These are phyloP conservation scores for Acarospora socialis DNA, from an alignment of 2,329 filamentous ascomycete species.

Conservation along the genomic window DNA sequence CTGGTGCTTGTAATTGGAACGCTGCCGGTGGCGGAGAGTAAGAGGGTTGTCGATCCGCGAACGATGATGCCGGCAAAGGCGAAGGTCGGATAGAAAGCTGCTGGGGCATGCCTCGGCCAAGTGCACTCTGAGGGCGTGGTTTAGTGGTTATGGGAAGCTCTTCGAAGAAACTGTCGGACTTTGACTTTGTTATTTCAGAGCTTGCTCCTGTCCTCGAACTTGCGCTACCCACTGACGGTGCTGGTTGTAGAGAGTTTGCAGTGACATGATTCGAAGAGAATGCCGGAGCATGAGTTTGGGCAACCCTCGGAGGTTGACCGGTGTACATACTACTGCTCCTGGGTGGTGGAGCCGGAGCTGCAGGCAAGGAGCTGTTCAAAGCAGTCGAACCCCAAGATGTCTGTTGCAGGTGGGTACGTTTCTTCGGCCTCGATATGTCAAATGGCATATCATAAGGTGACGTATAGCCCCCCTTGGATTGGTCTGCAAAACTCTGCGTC, in stretches of 20 bases:
- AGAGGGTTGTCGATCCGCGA: constrained; percentile 13
- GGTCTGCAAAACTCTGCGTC: constrained; percentile 76
- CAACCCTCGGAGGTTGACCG: constrained; percentile 13
- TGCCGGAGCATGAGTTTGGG: no score
- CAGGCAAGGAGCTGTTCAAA: constrained; percentile 27
- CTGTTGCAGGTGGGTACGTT: constrained; percentile 47
- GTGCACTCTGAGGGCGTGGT: constrained; percentile 39
- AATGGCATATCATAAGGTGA: constrained; percentile 93
- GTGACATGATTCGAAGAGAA: no score
- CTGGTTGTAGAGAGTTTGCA: constrained; percentile 4
- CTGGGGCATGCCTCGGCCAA: constrained; percentile 28
- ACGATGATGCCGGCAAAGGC: constrained; percentile 15
- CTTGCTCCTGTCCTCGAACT: background rate
- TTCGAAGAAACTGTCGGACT: constrained; percentile 52
- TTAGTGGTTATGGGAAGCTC: constrained; percentile 53
- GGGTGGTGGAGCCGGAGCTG: constrained; percentile 38
- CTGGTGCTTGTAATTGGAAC: constrained; percentile 21
- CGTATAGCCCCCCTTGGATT: constrained; percentile 78
- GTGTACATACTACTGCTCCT: constrained; percentile 48
- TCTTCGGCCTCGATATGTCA: constrained; percentile 55
- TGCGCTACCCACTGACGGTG: constrained; percentile 2
- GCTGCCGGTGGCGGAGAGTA: constrained; percentile 15
- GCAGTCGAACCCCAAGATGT: constrained; percentile 27
- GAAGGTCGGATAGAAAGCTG: constrained; percentile 19
- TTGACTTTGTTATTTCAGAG: constrained; percentile 6